Conservation (phyloP, 2,329 filamentous ascomycete species). For the Metarhizium album region DNA sequence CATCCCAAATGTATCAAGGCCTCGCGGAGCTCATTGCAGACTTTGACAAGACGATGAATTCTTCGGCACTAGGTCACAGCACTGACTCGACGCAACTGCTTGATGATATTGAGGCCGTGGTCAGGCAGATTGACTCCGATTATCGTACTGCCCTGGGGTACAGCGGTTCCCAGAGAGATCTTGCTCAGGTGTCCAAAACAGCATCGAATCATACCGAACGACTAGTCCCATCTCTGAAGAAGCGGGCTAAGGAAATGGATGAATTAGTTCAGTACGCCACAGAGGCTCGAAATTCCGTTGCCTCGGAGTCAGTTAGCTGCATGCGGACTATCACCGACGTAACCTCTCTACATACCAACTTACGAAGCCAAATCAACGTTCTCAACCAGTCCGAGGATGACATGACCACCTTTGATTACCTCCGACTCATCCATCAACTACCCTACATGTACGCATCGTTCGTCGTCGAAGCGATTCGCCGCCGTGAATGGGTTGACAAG, state of each 20-base stretch:
- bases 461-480: slow-evolving; percentile 71
- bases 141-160: slow-evolving; percentile 67
- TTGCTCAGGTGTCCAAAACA: slow-evolving; percentile 52
- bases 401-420: slow-evolving; percentile 67
- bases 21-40: slow-evolving; percentile 51
- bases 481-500: slow-evolving; percentile 86
- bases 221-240: slow-evolving; percentile 46
- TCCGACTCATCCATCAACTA: slow-evolving; percentile 70
- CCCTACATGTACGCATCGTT: slow-evolving; percentile 87
- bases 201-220: slow-evolving; percentile 53
- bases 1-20: slow-evolving; percentile 47
- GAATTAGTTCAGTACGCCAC: slow-evolving; percentile 48
- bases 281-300: slow-evolving; percentile 57
- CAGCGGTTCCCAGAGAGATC: slow-evolving; percentile 48
- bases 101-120: slow-evolving; percentile 76
- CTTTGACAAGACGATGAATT: slow-evolving; percentile 48
- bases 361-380: slow-evolving; percentile 61
- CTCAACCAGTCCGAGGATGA: slow-evolving; percentile 67
- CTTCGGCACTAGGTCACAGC: slow-evolving; percentile 44
- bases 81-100: slow-evolving; percentile 59
- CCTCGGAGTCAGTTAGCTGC: slow-evolving; percentile 54
- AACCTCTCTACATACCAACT: slow-evolving; percentile 60
- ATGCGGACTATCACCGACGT: slow-evolving; percentile 78
- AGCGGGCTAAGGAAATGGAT: slow-evolving; percentile 49
- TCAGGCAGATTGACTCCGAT: slow-evolving; percentile 78